Conservation (phyloP, 768 basidiomycete species). For the Russula compacta region DNA sequence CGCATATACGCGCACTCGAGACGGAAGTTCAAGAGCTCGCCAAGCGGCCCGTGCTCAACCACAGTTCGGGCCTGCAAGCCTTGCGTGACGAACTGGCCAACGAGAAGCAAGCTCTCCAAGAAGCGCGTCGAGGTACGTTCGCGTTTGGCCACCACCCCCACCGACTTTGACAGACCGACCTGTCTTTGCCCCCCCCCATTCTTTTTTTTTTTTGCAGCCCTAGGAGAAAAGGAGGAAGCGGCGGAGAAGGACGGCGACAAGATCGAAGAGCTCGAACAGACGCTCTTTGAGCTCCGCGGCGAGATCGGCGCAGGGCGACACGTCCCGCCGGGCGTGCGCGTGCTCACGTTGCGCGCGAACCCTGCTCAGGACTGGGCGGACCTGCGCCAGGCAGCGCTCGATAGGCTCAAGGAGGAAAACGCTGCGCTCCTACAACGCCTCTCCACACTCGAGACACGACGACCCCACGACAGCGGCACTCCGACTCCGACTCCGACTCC, state of each 20-base stretch:
- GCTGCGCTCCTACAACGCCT: constrained; percentile 65
- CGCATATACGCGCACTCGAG: constrained; percentile 36
- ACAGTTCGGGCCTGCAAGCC: constrained; percentile 27
- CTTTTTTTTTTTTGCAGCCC: constrained; percentile 33
- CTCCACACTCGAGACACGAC: constrained; percentile 47
- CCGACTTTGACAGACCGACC: too few species aligned
- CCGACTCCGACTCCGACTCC: too few species aligned
- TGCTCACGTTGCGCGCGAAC: constrained; percentile 64
- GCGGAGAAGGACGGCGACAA: constrained; percentile 35
- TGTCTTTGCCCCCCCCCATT: too few species aligned
- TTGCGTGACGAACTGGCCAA: constrained; percentile 33
- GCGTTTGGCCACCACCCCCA: too few species aligned
- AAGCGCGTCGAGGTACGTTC: constrained; percentile 35
- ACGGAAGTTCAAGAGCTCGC: constrained; percentile 40
- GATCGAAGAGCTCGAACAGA: constrained; percentile 69
- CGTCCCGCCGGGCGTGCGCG: constrained; percentile 59
- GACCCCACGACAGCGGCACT: too few species aligned
- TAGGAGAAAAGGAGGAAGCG: constrained; percentile 33
- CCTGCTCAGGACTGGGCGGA: constrained; percentile 81
- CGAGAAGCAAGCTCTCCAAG: constrained; percentile 26
- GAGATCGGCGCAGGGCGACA: constrained; percentile 70
- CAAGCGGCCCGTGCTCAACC: constrained; percentile 26
- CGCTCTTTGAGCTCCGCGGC: constrained; percentile 66
- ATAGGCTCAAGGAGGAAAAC: constrained; percentile 75
- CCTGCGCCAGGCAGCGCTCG: constrained; percentile 62